Evolutionary conservation across 2,329 filamentous ascomycete species (phyloP).

Genomic region (Colletotrichum somersetense): DNA sequence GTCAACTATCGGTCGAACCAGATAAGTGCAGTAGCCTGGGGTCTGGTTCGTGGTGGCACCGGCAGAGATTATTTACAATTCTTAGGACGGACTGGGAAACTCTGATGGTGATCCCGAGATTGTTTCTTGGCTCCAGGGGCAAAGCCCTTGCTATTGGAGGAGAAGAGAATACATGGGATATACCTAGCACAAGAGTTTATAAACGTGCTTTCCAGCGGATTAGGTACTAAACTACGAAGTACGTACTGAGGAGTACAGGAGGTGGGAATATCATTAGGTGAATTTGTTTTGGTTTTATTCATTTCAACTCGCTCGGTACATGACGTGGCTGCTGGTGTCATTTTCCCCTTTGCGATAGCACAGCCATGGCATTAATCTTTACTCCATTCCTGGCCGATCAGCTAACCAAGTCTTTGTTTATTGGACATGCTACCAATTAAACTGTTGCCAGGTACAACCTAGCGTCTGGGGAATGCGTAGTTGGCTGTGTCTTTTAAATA

Average conservation of each 20-base stretch:
- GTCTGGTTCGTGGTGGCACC: constrained; percentile 30
- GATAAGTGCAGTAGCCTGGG: constrained; percentile 4
- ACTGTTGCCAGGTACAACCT: background rate
- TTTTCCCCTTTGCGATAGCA: background rate
- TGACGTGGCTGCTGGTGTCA: background rate
- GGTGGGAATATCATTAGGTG: background rate
- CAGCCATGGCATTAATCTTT: background rate
- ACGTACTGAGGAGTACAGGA: no score
- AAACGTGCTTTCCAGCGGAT: background rate
- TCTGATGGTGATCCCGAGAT: constrained; percentile 37
- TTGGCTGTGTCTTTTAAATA: background rate
- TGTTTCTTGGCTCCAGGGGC: constrained; percentile 21
- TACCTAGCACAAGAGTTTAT: no score
- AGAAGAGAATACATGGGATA: background rate
- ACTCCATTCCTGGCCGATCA: background rate
- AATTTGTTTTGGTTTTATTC: no score
- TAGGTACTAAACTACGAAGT: no score
- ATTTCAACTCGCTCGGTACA: background rate
- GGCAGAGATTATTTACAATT: constrained; percentile 27
- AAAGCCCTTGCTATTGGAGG: background rate
- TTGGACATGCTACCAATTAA: background rate
- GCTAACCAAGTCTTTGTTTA: background rate
- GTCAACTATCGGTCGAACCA: constrained; percentile 40
- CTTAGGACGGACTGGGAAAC: constrained; percentile 30
- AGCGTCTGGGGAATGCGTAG: background rate